Evolutionary conservation across 1,284 basidiomycete species (phyloP).

Genomic region (Heterobasidion irregulare): DNA sequence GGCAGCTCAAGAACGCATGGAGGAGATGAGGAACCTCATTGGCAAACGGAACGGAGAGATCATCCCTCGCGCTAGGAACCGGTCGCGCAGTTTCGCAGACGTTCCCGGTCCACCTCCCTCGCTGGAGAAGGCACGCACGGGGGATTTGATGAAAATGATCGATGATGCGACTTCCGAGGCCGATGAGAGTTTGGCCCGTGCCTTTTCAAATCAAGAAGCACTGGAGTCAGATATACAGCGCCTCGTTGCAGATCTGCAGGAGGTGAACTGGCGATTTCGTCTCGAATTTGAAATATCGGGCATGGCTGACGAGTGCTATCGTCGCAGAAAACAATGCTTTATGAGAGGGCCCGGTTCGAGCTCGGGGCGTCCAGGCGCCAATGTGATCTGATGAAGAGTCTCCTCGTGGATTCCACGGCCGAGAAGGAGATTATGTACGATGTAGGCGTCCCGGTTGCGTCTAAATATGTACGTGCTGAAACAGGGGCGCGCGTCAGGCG

Average conservation of each 20-base stretch:
- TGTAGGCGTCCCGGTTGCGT: conserved; percentile 34
- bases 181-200: conserved; percentile 45
- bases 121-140: conserved; percentile 13
- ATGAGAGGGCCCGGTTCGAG: conserved; percentile 55
- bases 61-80: conserved; percentile 27
- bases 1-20: conserved; percentile 65
- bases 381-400: conserved; percentile 67
- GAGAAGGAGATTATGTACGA: conserved; percentile 91
- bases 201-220: conserved; percentile 41
- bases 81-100: conserved; percentile 23
- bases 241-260: conserved; percentile 42
- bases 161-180: conserved; percentile 49
- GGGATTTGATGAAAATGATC: conserved; percentile 25
- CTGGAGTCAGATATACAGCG: conserved; percentile 40
- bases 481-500: conserved; percentile 39
- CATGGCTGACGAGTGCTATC: background rate
- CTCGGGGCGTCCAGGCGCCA: conserved; percentile 64
- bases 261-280: conserved; percentile 32
- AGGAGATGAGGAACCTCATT: conserved; percentile 72
- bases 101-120: conserved; percentile 12
- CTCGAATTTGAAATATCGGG: background rate
- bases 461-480: background rate
- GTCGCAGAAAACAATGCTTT: conserved; percentile 44
- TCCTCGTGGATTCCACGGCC: conserved; percentile 67
- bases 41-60: conserved; percentile 46